phyloP scores from a whole-genome alignment of 441 rosid species.

The Dalechampia spathulata region DNA sequence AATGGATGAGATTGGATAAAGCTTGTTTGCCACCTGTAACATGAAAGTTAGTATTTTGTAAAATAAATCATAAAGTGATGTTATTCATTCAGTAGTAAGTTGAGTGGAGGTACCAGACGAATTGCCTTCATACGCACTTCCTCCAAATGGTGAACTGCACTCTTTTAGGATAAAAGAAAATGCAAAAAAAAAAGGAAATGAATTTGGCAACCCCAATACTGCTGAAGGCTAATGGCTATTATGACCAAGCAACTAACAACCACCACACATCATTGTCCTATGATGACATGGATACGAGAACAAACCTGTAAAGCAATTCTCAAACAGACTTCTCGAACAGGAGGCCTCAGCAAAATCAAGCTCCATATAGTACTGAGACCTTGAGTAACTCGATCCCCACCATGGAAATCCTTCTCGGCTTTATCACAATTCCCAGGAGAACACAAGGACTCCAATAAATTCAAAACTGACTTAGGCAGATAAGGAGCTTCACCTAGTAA shows the following conservation, averaged over 20 bases:
- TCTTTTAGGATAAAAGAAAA: constrained; percentile 38
- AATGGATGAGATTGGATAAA: constrained; percentile 70
- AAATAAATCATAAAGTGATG: constrained; percentile 14
- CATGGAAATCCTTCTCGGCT: constrained; percentile 57
- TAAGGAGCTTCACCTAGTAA: constrained; percentile 93
- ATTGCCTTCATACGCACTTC: constrained; percentile 99
- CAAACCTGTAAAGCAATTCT: constrained; percentile 89
- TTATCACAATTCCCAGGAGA: constrained; percentile 61
- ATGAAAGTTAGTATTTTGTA: constrained; percentile 18
- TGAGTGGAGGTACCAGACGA: constrained; percentile 62
- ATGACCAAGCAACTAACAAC: constrained; percentile 7
- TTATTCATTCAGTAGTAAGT: constrained; percentile 18
- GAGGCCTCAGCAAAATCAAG: constrained; percentile 82
- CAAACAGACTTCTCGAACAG: constrained; percentile 78
- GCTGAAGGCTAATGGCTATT: neutral
- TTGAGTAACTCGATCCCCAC: constrained; percentile 96
- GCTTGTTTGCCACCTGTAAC: constrained; percentile 92
- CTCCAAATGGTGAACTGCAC: constrained; percentile 92
- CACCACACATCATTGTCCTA: constrained; percentile 2
- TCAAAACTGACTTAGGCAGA: constrained; percentile 80
- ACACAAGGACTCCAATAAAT: constrained; percentile 76
- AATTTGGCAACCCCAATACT: neutral
- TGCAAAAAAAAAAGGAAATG: constrained; percentile 1
- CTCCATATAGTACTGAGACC: constrained; percentile 97
- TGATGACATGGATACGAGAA: constrained; percentile 11